Conservation (phyloP, 352 stramenopile genomes). For the Globisporangium megalacanthum region DNA sequence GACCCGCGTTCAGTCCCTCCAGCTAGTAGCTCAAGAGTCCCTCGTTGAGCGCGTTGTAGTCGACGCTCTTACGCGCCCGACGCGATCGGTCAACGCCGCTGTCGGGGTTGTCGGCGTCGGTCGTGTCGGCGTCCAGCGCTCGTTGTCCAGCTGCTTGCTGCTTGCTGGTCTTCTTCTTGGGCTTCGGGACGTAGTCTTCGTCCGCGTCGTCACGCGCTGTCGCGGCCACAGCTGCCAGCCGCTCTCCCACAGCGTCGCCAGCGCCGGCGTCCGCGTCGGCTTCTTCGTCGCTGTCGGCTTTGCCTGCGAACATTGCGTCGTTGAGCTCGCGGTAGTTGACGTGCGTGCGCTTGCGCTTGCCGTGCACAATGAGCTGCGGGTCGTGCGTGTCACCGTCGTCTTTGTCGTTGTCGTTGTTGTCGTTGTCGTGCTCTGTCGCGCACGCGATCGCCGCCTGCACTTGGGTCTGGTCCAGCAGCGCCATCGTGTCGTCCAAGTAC, state of each 20-base stretch:
- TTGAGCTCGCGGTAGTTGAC: slow-evolving; percentile 84
- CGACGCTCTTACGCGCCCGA: slow-evolving; percentile 26
- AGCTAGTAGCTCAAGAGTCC: slow-evolving; percentile 22
- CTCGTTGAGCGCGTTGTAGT: slow-evolving; percentile 69
- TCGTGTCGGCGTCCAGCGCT: background rate
- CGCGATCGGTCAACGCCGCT: slow-evolving; percentile 10
- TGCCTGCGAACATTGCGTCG: slow-evolving; percentile 64
- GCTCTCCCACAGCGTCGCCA: background rate
- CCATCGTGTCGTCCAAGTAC: slow-evolving; percentile 48
- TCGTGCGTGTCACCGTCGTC: slow-evolving; percentile 19
- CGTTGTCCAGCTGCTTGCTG: background rate
- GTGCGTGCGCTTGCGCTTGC: slow-evolving; percentile 73
- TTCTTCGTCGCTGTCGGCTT: slow-evolving; percentile 54
- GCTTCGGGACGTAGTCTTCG: slow-evolving; percentile 9
- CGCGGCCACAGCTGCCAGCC: background rate
- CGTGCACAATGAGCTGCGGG: slow-evolving; percentile 41
- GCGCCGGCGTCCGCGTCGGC: slow-evolving; percentile 25
- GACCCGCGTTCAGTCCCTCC: background rate
- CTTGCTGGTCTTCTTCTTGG: slow-evolving; percentile 1
- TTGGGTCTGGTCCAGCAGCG: slow-evolving; percentile 25
- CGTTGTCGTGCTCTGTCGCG: slow-evolving; percentile 18
- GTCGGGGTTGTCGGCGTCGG: background rate
- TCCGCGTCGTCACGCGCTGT: slow-evolving; percentile 13
- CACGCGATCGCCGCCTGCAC: slow-evolving; percentile 25
- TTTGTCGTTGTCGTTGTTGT: background rate